Base-by-base conservation (phyloP, 78 protist genomes). In the Isochrysis galbana region DNA sequence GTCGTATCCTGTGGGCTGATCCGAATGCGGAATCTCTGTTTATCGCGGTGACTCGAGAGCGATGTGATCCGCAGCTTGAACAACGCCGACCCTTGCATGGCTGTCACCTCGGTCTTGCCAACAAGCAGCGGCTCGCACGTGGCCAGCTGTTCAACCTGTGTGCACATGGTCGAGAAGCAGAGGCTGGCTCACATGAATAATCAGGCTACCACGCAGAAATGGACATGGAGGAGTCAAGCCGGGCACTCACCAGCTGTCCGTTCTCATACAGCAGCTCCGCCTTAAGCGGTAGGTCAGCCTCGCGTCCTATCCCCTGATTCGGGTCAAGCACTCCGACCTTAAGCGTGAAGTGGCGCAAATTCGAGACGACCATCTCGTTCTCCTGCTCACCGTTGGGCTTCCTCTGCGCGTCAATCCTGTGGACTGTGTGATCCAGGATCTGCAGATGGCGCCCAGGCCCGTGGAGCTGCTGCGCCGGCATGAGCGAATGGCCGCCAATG, bases 231-330 rank as follows among this genome's bases (percentile, higher is more conserved):
- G n/a, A n/a, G n/a, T n/a, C n/a, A n/a, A n/a, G n/a, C n/a, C n/a
- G n/a, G n/a, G n/a, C n/a, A n/a, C n/a, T n/a, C n/a, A n/a, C 84
- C 44, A 77, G 46, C 84, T 77, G 84, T 17, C 84, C 84, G 46
- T 77, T 77, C 84, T 77, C 84, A 39, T 77, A 77, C 3, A 77
- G 46, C 46, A 77, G 46, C 46, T 77, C 84, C 2, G 84, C 84
- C 84, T 77, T 77, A n/a, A 77, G 46, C 29, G 84, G 84, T 46
- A 77, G 84, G n/a, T 77, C 84, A 23, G 84, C 44, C 48, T 77
- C 84, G 47, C 84, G 84, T 2, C 82, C 82, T 17, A 36, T 39
- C 19, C 84, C 84, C 1, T 10, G 0, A 2, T 46, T 17, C 21
- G 84, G 47, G 46, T 77, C 84, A n/a, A 77, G 32, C 34, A 42